Evolutionary conservation across 345 rosid species (phyloP).

Genomic region (Linum tenue): DNA sequence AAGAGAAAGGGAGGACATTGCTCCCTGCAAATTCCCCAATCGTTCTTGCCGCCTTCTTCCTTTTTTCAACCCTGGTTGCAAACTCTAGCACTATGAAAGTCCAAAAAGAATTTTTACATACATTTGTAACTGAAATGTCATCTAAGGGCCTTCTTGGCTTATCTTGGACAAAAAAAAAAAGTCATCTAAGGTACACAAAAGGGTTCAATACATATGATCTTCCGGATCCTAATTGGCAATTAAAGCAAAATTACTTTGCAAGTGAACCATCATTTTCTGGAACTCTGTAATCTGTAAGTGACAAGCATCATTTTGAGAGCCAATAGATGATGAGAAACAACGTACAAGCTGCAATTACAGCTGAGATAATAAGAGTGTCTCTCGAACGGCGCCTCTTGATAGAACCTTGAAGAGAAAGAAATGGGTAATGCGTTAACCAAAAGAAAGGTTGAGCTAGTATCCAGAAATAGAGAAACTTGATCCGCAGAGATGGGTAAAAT

Average conservation of each 20-base stretch:
- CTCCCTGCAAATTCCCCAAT: too few relatives aligned
- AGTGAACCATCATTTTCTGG: not conserved
- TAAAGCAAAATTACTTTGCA: too few relatives aligned
- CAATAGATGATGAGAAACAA: slow-evolving; percentile 86
- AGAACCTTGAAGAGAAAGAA: slow-evolving; percentile 41
- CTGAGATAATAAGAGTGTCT: slow-evolving; percentile 81
- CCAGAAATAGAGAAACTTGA: not conserved
- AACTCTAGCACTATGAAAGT: too few relatives aligned
- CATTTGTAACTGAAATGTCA: too few relatives aligned
- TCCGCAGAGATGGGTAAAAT: slow-evolving; percentile 13
- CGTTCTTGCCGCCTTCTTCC: too few relatives aligned
- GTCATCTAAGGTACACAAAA: not conserved
- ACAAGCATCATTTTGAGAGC: slow-evolving; percentile 58
- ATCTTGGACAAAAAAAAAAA: too few relatives aligned
- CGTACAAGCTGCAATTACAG: slow-evolving; percentile 88
- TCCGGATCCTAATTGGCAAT: not conserved
- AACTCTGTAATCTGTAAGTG: not conserved
- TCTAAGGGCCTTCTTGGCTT: too few relatives aligned
- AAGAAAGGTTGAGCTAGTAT: not conserved
- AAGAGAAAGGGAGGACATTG: too few relatives aligned
- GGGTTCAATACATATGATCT: too few relatives aligned
- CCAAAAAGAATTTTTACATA: too few relatives aligned
- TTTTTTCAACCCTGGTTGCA: too few relatives aligned
- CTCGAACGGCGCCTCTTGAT: slow-evolving; percentile 75
- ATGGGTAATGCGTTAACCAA: slow-evolving; percentile 7